Conservation (phyloP, 371 early-diverging fungal species). For the Funneliformis caledonium region DNA sequence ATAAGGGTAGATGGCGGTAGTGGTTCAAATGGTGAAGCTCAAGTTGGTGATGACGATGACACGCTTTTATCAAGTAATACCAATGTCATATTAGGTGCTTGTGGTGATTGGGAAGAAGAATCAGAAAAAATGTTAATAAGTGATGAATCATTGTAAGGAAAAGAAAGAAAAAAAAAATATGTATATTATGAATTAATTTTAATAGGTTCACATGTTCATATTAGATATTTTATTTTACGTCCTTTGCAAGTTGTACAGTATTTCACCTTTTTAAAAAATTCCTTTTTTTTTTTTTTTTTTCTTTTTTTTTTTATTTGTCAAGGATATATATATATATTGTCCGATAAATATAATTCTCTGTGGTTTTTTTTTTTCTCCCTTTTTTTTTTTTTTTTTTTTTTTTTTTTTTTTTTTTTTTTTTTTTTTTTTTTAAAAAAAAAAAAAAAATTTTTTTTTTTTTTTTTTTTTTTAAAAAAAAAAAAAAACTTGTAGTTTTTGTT, state of each 20-base stretch:
- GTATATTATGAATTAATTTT: neutral
- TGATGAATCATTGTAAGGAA: neutral
- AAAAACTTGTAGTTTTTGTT: too few species aligned
- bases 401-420: neutral
- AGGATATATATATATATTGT: neutral
- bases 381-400: too few species aligned
- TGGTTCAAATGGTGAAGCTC: neutral
- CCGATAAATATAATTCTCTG: too few species aligned
- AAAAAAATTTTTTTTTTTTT: slow-evolving; percentile 37
- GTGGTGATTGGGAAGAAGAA: slow-evolving; percentile 19
- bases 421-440: too few species aligned
- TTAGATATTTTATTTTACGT: neutral
- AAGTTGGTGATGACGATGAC: neutral
- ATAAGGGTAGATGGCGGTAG: slow-evolving; percentile 46
- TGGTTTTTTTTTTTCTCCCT: too few species aligned
- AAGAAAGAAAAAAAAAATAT: neutral
- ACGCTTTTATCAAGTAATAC: neutral
- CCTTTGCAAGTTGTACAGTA: neutral
- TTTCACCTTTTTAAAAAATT: neutral
- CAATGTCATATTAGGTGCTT: neutral
- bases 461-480: slow-evolving; percentile 53
- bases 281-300: too few species aligned
- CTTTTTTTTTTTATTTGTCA: neutral
- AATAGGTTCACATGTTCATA: neutral
- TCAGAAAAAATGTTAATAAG: neutral